Conservation (phyloP, 805 yeast species). For the Candida ovalis region DNA sequence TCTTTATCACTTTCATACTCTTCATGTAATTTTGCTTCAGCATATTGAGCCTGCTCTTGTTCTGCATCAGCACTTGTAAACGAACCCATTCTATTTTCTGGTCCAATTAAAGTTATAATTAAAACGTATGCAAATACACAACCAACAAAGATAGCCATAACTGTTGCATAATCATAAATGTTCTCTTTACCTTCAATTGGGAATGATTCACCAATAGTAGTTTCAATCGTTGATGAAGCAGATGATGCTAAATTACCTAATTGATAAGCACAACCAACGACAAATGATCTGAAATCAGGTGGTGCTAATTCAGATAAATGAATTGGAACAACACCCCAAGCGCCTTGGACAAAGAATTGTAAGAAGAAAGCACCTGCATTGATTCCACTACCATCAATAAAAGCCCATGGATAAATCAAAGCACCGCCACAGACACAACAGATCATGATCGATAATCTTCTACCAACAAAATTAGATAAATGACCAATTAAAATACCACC, state of each 20-base stretch:
- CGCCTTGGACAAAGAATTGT: conserved; percentile 64
- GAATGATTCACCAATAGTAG: conserved; percentile 56
- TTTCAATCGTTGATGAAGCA: conserved; percentile 67
- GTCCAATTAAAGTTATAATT: conserved; percentile 51
- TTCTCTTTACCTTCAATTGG: conserved; percentile 32
- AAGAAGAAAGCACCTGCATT: conserved; percentile 59
- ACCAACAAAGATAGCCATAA: conserved; percentile 66
- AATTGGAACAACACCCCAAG: conserved; percentile 65
- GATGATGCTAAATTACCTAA: conserved; percentile 65
- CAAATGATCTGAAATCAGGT: conserved; percentile 58
- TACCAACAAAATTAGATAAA: conserved; percentile 49
- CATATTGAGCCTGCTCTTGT: conserved; percentile 12
- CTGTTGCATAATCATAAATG: conserved; percentile 49
- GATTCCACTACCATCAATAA: conserved; percentile 40
- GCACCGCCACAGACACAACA: conserved; percentile 58
- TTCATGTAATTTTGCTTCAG: conserved; percentile 3
- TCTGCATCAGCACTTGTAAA: conserved; percentile 17
- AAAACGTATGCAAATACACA: conserved; percentile 54
- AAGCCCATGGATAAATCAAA: conserved; percentile 62
- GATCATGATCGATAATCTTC: conserved; percentile 49
- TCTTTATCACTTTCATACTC: conserved; percentile 1
- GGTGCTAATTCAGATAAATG: conserved; percentile 61
- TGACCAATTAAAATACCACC: conserved; percentile 59
- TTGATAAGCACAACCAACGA: conserved; percentile 62
- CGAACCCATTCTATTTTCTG: conserved; percentile 44